Evolutionary conservation across 2,329 filamentous ascomycete species (phyloP), one percentile per base, ranked within the genome.

Genomic region (Fusarium sp.): DNA sequence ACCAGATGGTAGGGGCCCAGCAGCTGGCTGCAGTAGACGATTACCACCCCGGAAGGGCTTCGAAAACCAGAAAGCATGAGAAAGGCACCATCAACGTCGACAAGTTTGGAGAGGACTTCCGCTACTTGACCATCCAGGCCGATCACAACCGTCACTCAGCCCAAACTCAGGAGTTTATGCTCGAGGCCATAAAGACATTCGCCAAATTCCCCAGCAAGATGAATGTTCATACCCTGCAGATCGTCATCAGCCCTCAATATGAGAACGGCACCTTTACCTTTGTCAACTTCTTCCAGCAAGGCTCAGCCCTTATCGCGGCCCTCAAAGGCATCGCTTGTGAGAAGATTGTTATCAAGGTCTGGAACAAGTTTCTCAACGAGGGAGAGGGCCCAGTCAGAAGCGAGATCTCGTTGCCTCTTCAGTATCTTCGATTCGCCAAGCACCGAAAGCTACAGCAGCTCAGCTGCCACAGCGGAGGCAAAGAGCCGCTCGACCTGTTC

Each of bases 61-160:
- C 8, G 63, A 64, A 14, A 64, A 67, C 5, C 48, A 67, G 1
- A 18, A 27, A 37, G 33, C 60, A 66, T 50, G 69, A 69, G 35
- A 66, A 72, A 2, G 68, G 77, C 27, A 76, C 71, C 60, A 82
- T 86, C 27, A 78, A 83, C 64, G 65, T 82, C 4, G 64, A 69
- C 13, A 82, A 82, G 45, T 84, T 85, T 67, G 81, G 82, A 9
- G 77, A 80, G 20, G 74, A 85, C 22, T 81, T 89, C 39, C 84
- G 86, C 3, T 78, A 81, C 54, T 75, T 88, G 60, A 78, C 78
- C 61, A 79, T 89, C 45, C 81, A 84, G 43, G 82, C 88, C 1
- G 84, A 88, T 61, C 73, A 78, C 9, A 86, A 84, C 68, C 84
- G 86, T 6, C 79, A 73, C 59, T 65, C 68, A 0, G n/a, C 43